Evolutionary conservation across 2,329 filamentous ascomycete species (phyloP).

Genomic region (Pyrenochaeta sp.): DNA sequence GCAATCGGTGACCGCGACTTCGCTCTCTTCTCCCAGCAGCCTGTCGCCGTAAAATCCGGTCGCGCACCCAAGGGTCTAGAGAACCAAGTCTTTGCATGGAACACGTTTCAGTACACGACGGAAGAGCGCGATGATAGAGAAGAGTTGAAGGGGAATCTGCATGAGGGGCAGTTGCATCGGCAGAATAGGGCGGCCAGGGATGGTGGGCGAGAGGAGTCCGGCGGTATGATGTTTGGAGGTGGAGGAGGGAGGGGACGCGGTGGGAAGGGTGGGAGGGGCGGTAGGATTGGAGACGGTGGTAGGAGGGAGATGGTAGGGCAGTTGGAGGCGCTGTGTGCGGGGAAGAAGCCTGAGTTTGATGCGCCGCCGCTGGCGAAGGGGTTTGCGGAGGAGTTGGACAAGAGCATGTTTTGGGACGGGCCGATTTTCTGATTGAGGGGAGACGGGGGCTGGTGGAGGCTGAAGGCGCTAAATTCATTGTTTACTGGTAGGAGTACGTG

Average conservation of each 20-base stretch:
- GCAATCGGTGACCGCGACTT: slow-evolving; percentile 39
- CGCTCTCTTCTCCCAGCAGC: slow-evolving; percentile 21
- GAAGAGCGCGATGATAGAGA: slow-evolving; percentile 35
- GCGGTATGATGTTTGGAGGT: not conserved
- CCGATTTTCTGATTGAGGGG: slow-evolving; percentile 25
- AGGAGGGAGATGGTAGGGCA: slow-evolving; percentile 4
- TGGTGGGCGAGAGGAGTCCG: slow-evolving; percentile 1
- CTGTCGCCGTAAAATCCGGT: slow-evolving; percentile 28
- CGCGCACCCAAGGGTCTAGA: slow-evolving; percentile 38
- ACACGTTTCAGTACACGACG: slow-evolving; percentile 35
- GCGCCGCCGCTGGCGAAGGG: slow-evolving; percentile 40
- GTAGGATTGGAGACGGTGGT: not conserved
- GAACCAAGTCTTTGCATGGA: slow-evolving; percentile 40
- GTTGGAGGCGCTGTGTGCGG: slow-evolving; percentile 29
- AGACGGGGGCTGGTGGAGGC: not conserved
- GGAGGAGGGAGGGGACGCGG: slow-evolving; percentile 7
- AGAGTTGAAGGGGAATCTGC: slow-evolving; percentile 46
- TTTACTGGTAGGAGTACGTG: not conserved
- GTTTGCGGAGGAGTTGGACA: slow-evolving; percentile 37
- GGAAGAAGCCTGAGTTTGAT: slow-evolving; percentile 25
- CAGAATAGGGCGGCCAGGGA: slow-evolving; percentile 36
- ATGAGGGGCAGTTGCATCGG: slow-evolving; percentile 46
- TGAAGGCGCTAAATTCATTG: not conserved
- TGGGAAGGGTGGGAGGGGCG: slow-evolving; percentile 5
- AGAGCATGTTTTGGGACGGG: slow-evolving; percentile 41